phyloP scores from a whole-genome alignment of 305 asterid species.

The Fraxinus velutina region DNA sequence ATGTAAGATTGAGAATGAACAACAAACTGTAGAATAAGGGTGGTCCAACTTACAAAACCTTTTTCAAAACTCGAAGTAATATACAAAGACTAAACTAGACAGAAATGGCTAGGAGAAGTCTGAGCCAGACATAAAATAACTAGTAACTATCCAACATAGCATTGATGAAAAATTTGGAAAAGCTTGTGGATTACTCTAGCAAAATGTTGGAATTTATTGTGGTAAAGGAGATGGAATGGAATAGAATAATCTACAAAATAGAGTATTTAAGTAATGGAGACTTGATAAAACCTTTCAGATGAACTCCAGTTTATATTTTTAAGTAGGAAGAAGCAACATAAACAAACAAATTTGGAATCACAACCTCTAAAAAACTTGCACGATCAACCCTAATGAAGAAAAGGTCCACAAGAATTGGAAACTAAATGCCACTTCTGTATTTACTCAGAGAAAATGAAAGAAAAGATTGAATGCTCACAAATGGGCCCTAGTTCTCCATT shows the following conservation, averaged over 20 bases:
- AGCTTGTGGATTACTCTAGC: background rate
- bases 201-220: background rate
- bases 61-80: background rate
- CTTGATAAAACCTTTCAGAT: background rate
- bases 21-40: conserved; percentile 19
- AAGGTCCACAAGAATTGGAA: background rate
- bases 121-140: background rate
- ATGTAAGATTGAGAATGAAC: conserved; percentile 19
- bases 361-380: background rate
- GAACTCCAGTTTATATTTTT: background rate
- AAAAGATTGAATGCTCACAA: background rate
- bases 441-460: background rate
- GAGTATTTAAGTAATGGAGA: conserved; percentile 8
- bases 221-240: background rate
- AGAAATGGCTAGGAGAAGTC: conserved; percentile 1
- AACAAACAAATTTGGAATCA: background rate
- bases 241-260: background rate
- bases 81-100: background rate
- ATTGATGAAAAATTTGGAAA: background rate
- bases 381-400: background rate
- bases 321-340: background rate
- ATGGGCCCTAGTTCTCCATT: background rate
- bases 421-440: background rate
- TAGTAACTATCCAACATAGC: background rate
- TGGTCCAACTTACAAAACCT: conserved; percentile 9